phyloP scores from a whole-genome alignment of 1,284 basidiomycete genomes.

The Apiotrichum domesticum region DNA sequence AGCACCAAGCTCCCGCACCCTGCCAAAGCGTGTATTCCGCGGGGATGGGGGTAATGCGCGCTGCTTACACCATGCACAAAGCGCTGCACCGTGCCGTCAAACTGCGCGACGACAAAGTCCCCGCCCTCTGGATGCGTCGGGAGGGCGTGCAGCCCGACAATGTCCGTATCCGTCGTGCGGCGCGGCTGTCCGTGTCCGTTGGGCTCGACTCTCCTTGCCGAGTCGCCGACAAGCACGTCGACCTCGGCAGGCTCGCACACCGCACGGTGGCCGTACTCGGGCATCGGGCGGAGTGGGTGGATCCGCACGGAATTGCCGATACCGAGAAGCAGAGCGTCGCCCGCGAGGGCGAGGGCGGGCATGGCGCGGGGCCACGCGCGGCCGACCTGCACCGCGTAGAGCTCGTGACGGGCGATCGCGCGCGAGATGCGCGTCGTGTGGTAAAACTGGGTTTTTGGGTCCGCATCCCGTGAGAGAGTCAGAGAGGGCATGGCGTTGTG shows the following conservation, averaged over 20 bases:
- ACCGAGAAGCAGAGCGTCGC: slow-evolving; percentile 26
- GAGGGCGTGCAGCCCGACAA: slow-evolving; percentile 29
- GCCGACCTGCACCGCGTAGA: slow-evolving; percentile 38
- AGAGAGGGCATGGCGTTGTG: slow-evolving; percentile 23
- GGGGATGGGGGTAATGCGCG: slow-evolving; percentile 17
- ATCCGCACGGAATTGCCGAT: slow-evolving; percentile 29
- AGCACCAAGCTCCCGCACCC: slow-evolving; percentile 20
- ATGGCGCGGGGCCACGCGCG: slow-evolving; percentile 34
- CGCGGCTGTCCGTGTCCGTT: not conserved
- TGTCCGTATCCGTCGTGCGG: slow-evolving; percentile 26
- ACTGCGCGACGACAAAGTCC: slow-evolving; percentile 28
- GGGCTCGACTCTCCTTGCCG: not conserved
- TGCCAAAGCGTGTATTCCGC: slow-evolving; percentile 11
- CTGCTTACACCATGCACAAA: slow-evolving; percentile 6
- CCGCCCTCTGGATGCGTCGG: not conserved
- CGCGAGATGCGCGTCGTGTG: slow-evolving; percentile 23
- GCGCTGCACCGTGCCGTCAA: slow-evolving; percentile 36
- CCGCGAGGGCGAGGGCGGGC: slow-evolving; percentile 26
- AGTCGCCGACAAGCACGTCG: not conserved
- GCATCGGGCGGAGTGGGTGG: slow-evolving; percentile 23
- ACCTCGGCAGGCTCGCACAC: not conserved
- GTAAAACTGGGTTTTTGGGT: slow-evolving; percentile 15
- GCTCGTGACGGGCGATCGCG: slow-evolving; percentile 16
- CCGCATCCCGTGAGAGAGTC: slow-evolving; percentile 24
- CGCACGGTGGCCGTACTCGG: not conserved